Evolutionary conservation across 2,329 filamentous ascomycete species (phyloP), one percentile per base, ranked within the genome.

Genomic region (Penicillium sp.): DNA sequence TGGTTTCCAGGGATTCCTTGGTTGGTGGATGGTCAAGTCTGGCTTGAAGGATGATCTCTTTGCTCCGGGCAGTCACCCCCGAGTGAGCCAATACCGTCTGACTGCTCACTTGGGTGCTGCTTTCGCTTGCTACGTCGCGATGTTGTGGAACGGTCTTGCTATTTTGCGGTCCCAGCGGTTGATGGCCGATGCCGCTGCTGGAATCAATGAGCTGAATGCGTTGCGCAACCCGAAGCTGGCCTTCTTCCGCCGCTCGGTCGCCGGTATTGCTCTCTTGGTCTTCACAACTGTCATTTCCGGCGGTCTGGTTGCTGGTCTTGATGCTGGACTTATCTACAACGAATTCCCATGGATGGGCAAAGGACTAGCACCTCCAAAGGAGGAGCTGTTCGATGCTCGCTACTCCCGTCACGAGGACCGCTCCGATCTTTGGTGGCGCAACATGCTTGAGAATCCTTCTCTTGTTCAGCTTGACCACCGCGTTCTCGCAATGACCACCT

Each of bases 21-120:
- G 94, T 52, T 99, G 94, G 94, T 99, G 94, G 91, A 99, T 99
- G 94, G 94, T 99, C 65, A 95, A 95, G 76, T 95, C 90, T 11
- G 94, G 94, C 1, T 81, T 99, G 60, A 95, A 93, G 73, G 94
- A 97, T 71, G 94, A 99, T 73, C 83, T 99, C 28, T 97, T 99
- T 70, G 90, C 90, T 19, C 88, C 90, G 2, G 94, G 92, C 12
- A 89, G 88, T 54, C 91, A 96, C 73, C 94, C 94, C 0, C 86
- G 94, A 56, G 94, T 99, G 47, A 93, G 88, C 59, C 94, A 99
- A 76, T 99, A 99, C 77, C 86, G 94, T 49, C 82, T 99, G 53
- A 88, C 93, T 4, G 85, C 92, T 9, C 94, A 99, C 74, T 82
- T 99, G 11, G 91, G 88, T 33, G 88, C 93, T 43, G 94, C 94